Conservation (phyloP, 139 green algal species). For the Eudorina sp. region DNA sequence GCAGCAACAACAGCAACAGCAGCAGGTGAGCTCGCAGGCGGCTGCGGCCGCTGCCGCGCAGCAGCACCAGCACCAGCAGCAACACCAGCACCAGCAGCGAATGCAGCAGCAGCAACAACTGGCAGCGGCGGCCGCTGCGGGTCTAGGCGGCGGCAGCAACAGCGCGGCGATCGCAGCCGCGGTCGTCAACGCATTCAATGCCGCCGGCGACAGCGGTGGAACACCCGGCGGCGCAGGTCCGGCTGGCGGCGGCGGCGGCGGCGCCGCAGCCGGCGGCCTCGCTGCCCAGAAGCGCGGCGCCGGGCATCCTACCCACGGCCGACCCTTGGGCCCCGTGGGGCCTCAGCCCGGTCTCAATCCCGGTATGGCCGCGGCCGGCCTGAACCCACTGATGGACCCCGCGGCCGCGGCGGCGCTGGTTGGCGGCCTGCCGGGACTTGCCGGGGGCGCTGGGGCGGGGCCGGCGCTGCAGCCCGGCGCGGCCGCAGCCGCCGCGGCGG, state of each 20-base stretch:
- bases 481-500: not conserved
- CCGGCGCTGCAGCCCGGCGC: not conserved
- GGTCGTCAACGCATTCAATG: conserved; percentile 42
- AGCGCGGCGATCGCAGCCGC: conserved; percentile 22
- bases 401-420: conserved; percentile 27
- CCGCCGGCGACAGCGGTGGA: not conserved
- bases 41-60: not conserved
- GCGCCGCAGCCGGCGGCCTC: not conserved
- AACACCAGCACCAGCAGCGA: not conserved
- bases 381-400: conserved; percentile 21
- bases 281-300: not conserved
- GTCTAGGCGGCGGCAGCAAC: not conserved
- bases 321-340: not conserved
- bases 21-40: not conserved
- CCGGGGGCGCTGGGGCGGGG: not conserved
- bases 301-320: not conserved
- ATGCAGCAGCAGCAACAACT: not conserved
- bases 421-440: conserved; percentile 1
- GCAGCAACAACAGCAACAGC: conserved; percentile 21
- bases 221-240: not conserved
- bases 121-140: not conserved
- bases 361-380: not conserved
- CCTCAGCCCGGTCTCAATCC: not conserved
- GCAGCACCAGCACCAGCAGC: conserved; percentile 11
- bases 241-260: not conserved